These are phyloP conservation scores for Ustulina deusta DNA, from an alignment of 2,329 filamentous ascomycete genomes.

Conservation along the genomic window DNA sequence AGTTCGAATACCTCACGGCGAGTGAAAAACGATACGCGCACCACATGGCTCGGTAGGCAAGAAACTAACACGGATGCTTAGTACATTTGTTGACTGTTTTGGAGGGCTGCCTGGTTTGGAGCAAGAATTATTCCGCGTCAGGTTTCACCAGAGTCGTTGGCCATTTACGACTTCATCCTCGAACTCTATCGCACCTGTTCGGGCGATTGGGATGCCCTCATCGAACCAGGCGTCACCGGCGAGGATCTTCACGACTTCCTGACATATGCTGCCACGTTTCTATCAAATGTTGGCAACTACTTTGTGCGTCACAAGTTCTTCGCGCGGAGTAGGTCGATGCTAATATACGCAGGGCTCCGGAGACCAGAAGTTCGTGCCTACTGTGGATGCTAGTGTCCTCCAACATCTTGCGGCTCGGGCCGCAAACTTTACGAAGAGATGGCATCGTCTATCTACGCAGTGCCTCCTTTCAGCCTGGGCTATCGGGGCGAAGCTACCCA, in stretches of 20 bases:
- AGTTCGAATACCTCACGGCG: slow-evolving; percentile 55
- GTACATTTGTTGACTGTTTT: not conserved
- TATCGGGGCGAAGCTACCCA: slow-evolving; percentile 65
- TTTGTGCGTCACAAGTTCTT: slow-evolving; percentile 52
- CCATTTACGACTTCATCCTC: slow-evolving; percentile 71
- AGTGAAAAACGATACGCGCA: slow-evolving; percentile 75
- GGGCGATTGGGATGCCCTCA: slow-evolving; percentile 64
- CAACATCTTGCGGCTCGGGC: slow-evolving; percentile 59
- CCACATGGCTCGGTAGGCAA: slow-evolving; percentile 58
- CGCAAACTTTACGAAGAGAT: slow-evolving; percentile 57
- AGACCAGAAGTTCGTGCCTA: slow-evolving; percentile 70
- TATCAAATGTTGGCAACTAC: slow-evolving; percentile 72
- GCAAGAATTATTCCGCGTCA: slow-evolving; percentile 68
- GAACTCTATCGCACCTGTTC: slow-evolving; percentile 61
- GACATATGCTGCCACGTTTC: slow-evolving; percentile 67
- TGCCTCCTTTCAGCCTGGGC: slow-evolving; percentile 66
- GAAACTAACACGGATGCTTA: not conserved
- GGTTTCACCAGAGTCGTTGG: slow-evolving; percentile 68
- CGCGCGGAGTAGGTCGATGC: not conserved
- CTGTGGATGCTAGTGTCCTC: slow-evolving; percentile 55
- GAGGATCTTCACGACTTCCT: slow-evolving; percentile 63
- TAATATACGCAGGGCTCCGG: slow-evolving; percentile 59
- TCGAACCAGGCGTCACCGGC: slow-evolving; percentile 54
- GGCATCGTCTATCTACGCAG: slow-evolving; percentile 60
- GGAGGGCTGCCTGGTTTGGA: slow-evolving; percentile 66